Base-by-base conservation (phyloP, 1,284 basidiomycete genomes). In the Grifola frondosa region DNA sequence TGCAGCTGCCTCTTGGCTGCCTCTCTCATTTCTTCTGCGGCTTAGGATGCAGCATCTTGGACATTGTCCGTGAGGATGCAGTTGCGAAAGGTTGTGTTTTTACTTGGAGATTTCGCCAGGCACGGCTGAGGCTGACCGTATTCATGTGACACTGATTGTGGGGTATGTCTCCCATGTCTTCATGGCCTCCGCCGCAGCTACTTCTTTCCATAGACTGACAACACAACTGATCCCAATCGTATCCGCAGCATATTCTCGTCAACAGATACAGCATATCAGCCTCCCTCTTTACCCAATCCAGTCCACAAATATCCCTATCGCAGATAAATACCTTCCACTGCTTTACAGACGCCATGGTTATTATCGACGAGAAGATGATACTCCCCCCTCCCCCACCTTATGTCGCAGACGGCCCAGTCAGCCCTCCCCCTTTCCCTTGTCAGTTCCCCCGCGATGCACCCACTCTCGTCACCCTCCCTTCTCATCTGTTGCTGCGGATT, bases 401-500 rank as follows among this genome's bases (percentile, higher is more conserved):
- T 42, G 45, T 48, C 37, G 43, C 57, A 7, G 39, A 53, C 24
- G 44, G 26, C 15, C 49, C 55, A n/a, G 43, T 53, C 33, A 48
- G 50, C 28, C 64, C 63, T 4, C 70, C 69, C 0, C 66, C 66
- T 6, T 70, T 69, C 54, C 61, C 63, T 25, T 45, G 49, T 19
- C 35, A 47, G 31, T 42, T 36, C 4, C 39, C 37, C 31, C 54
- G 50, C 4, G 23, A 24, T 22, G 49, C 50, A 16, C 52, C 33
- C 16, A 61, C 55, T 13, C 50, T 84, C 4, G 58, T 68, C 7
- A 66, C 65, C 2, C 58, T 82, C 0, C 81, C 81, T 1, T 59
- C 80, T 0, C 76, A 83, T 53, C 55, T 85, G 6, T 67, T 86
- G 16, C 71, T 85, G 40, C 70, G 80, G 36, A 75, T 87, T 38